A percentile compares a stretch with the other conserved stretches of the same genome.
Conservation (phyloP, 768 basidiomycete genomes). For the Trametes maxima region DNA sequence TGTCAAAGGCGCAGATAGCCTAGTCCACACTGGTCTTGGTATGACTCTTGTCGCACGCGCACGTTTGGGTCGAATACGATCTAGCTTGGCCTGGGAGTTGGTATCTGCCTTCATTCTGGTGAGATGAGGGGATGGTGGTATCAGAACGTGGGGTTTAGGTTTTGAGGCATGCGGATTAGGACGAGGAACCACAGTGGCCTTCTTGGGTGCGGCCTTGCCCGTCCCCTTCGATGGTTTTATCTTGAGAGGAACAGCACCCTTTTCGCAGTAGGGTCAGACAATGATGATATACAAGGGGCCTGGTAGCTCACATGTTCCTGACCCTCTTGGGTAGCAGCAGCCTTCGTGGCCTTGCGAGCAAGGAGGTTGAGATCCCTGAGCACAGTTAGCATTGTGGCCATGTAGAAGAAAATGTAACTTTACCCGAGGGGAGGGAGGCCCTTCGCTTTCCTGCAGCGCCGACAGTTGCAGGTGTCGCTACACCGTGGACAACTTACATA, state of each 20-base stretch:
- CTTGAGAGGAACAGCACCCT: conserved; percentile 12
- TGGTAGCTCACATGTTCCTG: conserved; percentile 21
- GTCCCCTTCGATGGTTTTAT: background rate
- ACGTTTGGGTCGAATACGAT: conserved; percentile 23
- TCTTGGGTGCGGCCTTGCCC: background rate
- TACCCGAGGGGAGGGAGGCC: conserved; percentile 65
- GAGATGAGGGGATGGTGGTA: conserved; percentile 7
- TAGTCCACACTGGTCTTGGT: conserved; percentile 57
- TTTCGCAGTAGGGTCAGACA: conserved; percentile 18
- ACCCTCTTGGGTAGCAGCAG: conserved; percentile 38
- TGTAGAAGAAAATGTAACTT: conserved; percentile 21
- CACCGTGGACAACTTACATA: conserved; percentile 72
- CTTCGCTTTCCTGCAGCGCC: conserved; percentile 61
- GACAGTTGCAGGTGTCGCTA: conserved; percentile 66
- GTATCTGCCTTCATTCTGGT: background rate
- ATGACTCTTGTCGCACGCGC: conserved; percentile 34
- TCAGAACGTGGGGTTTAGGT: conserved; percentile 7
- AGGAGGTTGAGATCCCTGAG: conserved; percentile 41
- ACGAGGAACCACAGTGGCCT: background rate
- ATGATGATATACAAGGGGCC: conserved; percentile 34
- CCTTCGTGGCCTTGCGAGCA: conserved; percentile 41
- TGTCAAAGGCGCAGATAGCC: conserved; percentile 42
- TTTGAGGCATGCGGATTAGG: conserved; percentile 3
- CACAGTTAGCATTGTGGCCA: background rate
- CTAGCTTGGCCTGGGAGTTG: conserved; percentile 7